These are phyloP conservation scores for Scedosporium minutisporum DNA, from an alignment of 2,329 filamentous ascomycete species.

Conservation along the genomic window DNA sequence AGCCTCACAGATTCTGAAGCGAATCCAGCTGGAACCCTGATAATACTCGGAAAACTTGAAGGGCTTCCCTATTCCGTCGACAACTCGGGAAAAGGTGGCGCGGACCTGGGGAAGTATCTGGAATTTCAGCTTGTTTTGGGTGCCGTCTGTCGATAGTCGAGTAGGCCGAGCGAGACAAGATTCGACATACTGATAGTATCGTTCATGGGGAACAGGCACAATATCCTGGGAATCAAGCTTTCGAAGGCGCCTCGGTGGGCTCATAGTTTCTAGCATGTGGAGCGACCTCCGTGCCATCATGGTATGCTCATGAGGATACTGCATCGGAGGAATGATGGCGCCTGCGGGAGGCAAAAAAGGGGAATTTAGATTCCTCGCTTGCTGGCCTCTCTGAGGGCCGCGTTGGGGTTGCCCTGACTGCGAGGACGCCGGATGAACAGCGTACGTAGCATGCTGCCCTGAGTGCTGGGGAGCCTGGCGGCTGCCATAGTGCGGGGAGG, in stretches of 20 bases:
- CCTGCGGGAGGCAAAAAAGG: neutral
- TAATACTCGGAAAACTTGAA: neutral
- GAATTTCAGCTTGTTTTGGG: neutral
- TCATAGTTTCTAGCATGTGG: neutral
- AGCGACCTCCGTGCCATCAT: neutral
- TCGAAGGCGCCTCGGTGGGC: neutral
- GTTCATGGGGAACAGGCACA: neutral
- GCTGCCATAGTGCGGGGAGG: too few species aligned
- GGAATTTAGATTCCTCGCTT: neutral
- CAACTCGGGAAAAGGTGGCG: neutral
- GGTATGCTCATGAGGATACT: neutral
- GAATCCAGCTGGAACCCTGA: neutral
- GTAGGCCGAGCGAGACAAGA: neutral
- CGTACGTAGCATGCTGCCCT: too few species aligned
- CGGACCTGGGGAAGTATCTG: neutral
- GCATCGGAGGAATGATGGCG: neutral
- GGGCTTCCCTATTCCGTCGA: neutral
- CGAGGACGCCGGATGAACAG: too few species aligned
- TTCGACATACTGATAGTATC: slow-evolving; percentile 3
- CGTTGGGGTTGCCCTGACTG: too few species aligned
- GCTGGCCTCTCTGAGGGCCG: neutral
- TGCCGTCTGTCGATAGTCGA: neutral
- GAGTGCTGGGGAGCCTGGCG: too few species aligned
- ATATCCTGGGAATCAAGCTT: too few species aligned
- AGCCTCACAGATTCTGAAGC: slow-evolving; percentile 2